Evolutionary conservation across 164 flowering plant genomes (phyloP), one percentile per base, ranked within the genome.

Genomic region (Houttuynia cordata): DNA sequence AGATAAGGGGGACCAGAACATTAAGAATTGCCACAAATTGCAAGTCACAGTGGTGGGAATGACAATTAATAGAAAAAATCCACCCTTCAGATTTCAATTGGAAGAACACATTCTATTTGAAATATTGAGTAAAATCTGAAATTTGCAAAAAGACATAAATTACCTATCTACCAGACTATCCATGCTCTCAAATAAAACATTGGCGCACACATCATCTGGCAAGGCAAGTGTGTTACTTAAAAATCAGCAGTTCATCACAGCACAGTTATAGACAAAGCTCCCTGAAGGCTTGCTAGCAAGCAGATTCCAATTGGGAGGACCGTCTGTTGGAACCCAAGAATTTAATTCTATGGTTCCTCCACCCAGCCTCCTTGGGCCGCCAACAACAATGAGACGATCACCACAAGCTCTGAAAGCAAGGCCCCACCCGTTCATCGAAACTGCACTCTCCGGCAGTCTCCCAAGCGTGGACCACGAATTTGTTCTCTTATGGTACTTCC

Each of bases 391-490:
- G 19, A 92, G 81, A 49, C 77, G 76, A 37, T 86, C 85, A 3
- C 98, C 96, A 73, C 98, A 89, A 0, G 91, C 96, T 68, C 93
- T 83, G 54, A 89, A 89, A 4, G 96, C 98, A 47, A 92, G 77
- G 14, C 98, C 98, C 98, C 96, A 92, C 49, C 98, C 98, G 41
- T 87, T 83, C 84, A 81, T 78, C 5, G 96, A 92, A 55, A 54
- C 84, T 12, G 89, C 89, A 24, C 86, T 70, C 60, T 87, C 91
- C 30, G 98, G 98, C 83, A 92, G 76, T 37, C 82, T 79, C 40
- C 98, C 98, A 10, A 89, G 71, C 0, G 86, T 81, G 14, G 59
- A 23, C 98, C 98, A 92, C 17, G 17, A 54, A 47, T 56, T 74
- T 4, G 53, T 72, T 39, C 56, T 65, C 72, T 92, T 90, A 34